A percentile compares a stretch with the other conserved stretches of the same genome.
Evolutionary conservation across 371 early-diverging fungal genomes (phyloP).

Genomic region (Mucor sp.): DNA sequence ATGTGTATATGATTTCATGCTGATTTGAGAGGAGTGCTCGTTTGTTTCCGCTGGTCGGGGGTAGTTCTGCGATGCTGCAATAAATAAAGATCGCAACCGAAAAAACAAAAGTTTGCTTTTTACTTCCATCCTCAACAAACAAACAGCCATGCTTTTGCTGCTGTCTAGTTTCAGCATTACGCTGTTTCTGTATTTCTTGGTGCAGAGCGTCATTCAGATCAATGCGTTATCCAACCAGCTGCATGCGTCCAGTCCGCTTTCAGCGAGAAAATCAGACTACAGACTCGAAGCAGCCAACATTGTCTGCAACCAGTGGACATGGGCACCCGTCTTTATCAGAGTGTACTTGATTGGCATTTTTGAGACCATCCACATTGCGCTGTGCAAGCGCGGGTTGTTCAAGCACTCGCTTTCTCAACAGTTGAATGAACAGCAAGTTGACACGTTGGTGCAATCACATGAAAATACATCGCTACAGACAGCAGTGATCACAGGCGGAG

Average conservation of each 20-base stretch:
- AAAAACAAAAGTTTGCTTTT: not conserved
- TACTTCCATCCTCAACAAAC: not conserved
- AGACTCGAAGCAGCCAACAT: constrained; percentile 14
- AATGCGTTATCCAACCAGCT: not conserved
- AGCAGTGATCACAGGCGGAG: constrained; percentile 44
- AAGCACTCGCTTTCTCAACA: not conserved
- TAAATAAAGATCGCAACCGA: not conserved
- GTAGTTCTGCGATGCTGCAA: not conserved
- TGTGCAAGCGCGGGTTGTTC: constrained; percentile 28
- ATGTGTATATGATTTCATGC: not conserved
- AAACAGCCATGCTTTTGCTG: constrained; percentile 9
- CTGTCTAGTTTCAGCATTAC: not conserved
- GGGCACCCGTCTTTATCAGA: constrained; percentile 20
- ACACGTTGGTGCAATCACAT: constrained; percentile 2
- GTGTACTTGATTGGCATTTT: constrained; percentile 38
- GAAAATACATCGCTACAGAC: not conserved
- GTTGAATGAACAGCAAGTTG: constrained; percentile 12
- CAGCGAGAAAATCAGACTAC: not conserved
- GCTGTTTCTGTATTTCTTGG: not conserved
- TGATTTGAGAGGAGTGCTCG: not conserved
- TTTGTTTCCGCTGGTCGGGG: not conserved
- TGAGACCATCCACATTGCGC: constrained; percentile 32
- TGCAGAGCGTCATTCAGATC: not conserved
- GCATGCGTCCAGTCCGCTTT: not conserved
- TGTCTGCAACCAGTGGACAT: constrained; percentile 2